Evolutionary conservation across 352 stramenopile species (phyloP), one percentile per base, ranked within the genome.

Genomic region (Globisporangium camurandrum): DNA sequence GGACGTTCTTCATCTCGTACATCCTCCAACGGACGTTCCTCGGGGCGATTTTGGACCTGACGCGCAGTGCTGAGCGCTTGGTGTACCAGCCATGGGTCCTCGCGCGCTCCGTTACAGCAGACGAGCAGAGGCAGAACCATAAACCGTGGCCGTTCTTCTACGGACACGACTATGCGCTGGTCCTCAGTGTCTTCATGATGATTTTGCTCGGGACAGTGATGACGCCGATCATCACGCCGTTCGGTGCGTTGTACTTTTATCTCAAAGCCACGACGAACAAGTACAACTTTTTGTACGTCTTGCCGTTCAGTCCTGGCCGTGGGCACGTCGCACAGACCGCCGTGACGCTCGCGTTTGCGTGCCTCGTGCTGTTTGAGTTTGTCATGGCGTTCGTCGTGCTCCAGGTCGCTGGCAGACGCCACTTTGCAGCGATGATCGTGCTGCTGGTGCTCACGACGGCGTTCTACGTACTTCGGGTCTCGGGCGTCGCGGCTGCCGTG

Each of bases 1-100:
- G 80, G n/a, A 88, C 79, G 4, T 88, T 91, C 58, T 91, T 91
- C 71, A 87, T 91, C 59, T 86, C 80, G 49, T 91, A 91, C 46
- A 60, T 91, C n/a, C 88, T 77, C 20, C 80, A 91, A 49, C 72
- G 80, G 44, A 74, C 77, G 31, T 89, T 92, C 33, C 63, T 92
- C 1, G 78, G 77, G 7, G 67, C 71, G 4, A 84, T 89, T 40
- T 59, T 89, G n/a, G 71, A 86, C 55, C 66, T 92, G 28, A 81
- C 75, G 50, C 71, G 81, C 2, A 66, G 76, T 34, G 67, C 67
- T 9, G 77, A 92, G 49, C 75, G 71, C 1, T 57, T 83, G n/a
- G 69, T 62, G 17, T 77, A 75, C 33, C 75, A 88, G 49, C 81
- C 78, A 3, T 92, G 81, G 81, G 62, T 83, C 16, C 64, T 80